These are phyloP conservation scores for Cantharellus anzutake DNA, from an alignment of 768 basidiomycete species.

Conservation along the genomic window DNA sequence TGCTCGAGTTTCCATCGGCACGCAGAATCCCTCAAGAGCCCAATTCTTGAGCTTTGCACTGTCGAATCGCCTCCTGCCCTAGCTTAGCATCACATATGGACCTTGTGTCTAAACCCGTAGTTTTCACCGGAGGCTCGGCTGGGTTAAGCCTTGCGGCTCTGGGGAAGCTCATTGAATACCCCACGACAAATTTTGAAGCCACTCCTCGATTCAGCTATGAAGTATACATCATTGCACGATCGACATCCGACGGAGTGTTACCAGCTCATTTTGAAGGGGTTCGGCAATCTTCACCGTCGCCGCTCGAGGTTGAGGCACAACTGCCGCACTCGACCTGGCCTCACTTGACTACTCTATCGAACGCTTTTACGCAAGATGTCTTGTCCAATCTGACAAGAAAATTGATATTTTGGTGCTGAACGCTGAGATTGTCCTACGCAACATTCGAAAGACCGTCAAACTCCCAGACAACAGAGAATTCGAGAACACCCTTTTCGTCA, in stretches of 20 bases:
- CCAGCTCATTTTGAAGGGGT: background rate
- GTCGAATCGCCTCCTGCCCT: too few species aligned
- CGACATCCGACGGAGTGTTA: background rate
- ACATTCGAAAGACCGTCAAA: background rate
- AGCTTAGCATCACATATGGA: too few species aligned
- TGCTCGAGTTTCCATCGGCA: too few species aligned
- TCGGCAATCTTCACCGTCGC: background rate
- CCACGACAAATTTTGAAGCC: too few species aligned
- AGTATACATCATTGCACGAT: background rate
- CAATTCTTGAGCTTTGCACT: too few species aligned
- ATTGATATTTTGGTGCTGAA: slow-evolving; percentile 8
- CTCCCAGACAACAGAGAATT: slow-evolving; percentile 4
- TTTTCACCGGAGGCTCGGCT: background rate
- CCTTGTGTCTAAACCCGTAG: background rate
- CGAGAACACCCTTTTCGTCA: slow-evolving; percentile 9
- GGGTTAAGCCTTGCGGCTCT: background rate
- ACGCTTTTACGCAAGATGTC: slow-evolving; percentile 1
- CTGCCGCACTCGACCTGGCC: slow-evolving; percentile 3
- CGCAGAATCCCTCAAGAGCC: too few species aligned
- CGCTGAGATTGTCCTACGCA: slow-evolving; percentile 5
- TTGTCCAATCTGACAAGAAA: background rate
- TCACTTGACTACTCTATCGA: slow-evolving; percentile 3
- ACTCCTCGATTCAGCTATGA: background rate
- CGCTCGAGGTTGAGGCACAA: background rate
- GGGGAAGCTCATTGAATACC: background rate